Evolutionary conservation across 805 yeast genomes (phyloP).

Genomic region (Yueomyces sp.): DNA sequence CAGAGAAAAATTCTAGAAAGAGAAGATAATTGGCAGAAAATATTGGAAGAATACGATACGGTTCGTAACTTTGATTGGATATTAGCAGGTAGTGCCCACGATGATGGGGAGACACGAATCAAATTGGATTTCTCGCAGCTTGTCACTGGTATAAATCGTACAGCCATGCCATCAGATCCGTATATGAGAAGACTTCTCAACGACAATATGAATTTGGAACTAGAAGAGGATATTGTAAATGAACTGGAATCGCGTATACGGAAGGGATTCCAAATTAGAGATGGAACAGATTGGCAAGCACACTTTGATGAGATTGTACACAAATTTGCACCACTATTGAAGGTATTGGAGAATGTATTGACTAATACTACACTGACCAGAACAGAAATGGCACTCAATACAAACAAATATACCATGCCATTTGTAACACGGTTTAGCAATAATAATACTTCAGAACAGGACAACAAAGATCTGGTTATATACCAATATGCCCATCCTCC

Average conservation of each 20-base stretch:
- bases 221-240: slow-evolving; percentile 24
- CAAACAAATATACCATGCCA: slow-evolving; percentile 31
- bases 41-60: slow-evolving; percentile 12
- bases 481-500: slow-evolving; percentile 36
- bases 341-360: slow-evolving; percentile 29
- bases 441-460: slow-evolving; percentile 3
- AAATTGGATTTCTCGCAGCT: slow-evolving; percentile 38
- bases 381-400: slow-evolving; percentile 17
- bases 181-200: slow-evolving; percentile 28
- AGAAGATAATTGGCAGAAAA: slow-evolving; percentile 15
- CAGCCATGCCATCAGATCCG: slow-evolving; percentile 36
- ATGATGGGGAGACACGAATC: slow-evolving; percentile 37
- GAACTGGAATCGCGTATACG: slow-evolving; percentile 23
- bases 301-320: slow-evolving; percentile 33
- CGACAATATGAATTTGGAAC: slow-evolving; percentile 23
- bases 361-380: slow-evolving; percentile 4
- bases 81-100: slow-evolving; percentile 32
- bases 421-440: slow-evolving; percentile 31
- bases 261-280: slow-evolving; percentile 26
- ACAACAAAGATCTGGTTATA: slow-evolving; percentile 24
- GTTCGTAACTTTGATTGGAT: slow-evolving; percentile 32
- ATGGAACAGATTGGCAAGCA: slow-evolving; percentile 43
- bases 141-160: slow-evolving; percentile 39
- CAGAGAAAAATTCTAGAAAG: slow-evolving; percentile 11
- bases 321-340: slow-evolving; percentile 40